Base-by-base conservation (phyloP, 2,329 filamentous ascomycete species). In the Beauveria australis region DNA sequence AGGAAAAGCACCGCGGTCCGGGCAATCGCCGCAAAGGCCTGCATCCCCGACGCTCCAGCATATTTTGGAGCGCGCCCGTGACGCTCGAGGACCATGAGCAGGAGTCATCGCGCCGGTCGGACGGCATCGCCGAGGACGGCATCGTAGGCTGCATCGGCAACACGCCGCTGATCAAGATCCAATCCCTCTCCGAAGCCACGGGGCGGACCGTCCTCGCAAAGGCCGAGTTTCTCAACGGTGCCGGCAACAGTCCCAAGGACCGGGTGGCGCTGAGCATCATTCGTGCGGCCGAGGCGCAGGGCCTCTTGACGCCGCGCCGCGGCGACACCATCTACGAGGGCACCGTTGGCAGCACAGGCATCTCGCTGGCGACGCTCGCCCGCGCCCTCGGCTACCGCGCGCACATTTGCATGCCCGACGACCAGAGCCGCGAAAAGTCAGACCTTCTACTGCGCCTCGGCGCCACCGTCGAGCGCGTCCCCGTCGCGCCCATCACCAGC, bases 311-410 rank as follows among this genome's bases (percentile, higher is more conserved):
- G 0, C 93, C 94, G 0, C 80, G 89, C 66, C 87, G 89, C 24
- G 93, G 93, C 63, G 94, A 99, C 73, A 95, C 90, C 48, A 92
- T 99, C 69, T 99, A 97, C 74, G 94, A 99, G 77, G 94, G 94
- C 65, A 99, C 94, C 1, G 92, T 96, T 18, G 94, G 94, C 62
- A 96, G 91, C 71, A 99, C 94, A 0, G 94, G 94, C 24, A 97
- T 99, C 67, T 97, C 92, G 18, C 81, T 99, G 10, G 94, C 94
- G 3, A 90, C 90, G 0, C 84, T 99, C 55, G 92, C 91, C 54
- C 84, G 92, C 66, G 92, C 94, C 24, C 84, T 87, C 73, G 94
- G 94, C 40, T 97, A 97, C 77, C 84, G 88, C 65, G 92, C 92
- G 37, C 90, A 97, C 74, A 97, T 99, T 66, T 97, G 91, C 79